Evolutionary conservation across 345 rosid genomes (phyloP).

Genomic region (Psidium guajava): DNA sequence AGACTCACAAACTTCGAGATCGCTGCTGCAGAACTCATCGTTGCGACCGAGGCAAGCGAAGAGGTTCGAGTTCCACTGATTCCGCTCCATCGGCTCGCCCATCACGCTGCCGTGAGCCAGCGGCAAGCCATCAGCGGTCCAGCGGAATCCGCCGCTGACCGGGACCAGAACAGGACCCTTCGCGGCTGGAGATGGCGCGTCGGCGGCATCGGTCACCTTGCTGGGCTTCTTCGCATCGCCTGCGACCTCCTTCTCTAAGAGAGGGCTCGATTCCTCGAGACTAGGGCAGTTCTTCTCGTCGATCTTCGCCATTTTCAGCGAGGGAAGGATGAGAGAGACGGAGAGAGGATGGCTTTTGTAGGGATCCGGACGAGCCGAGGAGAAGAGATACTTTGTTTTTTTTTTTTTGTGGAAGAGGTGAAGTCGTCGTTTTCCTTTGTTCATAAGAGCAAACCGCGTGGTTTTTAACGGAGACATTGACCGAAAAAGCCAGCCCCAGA

Average conservation of each 20-base stretch:
- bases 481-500: not conserved
- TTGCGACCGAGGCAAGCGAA: constrained; percentile 73
- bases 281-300: not conserved
- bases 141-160: constrained; percentile 23
- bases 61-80: constrained; percentile 66
- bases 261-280: constrained; percentile 60
- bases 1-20: constrained; percentile 93
- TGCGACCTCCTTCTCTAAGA: constrained; percentile 26
- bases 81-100: constrained; percentile 78
- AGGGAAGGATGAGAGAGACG: not conserved
- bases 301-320: not conserved
- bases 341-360: not conserved
- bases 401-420: not conserved
- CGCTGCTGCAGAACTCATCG: constrained; percentile 97
- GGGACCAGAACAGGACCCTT: not conserved
- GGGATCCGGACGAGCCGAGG: not conserved
- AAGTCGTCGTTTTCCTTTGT: not conserved
- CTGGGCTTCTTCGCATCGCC: constrained; percentile 23
- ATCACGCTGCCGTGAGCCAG: constrained; percentile 62
- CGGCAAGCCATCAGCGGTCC: constrained; percentile 85
- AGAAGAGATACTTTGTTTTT: no score
- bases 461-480: not conserved
- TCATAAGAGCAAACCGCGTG: not conserved
- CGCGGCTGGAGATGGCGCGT: constrained; percentile 1
- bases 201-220: not conserved